These are phyloP conservation scores for Dactylellina sp. DNA, from an alignment of 2,329 filamentous ascomycete species.

Conservation along the genomic window DNA sequence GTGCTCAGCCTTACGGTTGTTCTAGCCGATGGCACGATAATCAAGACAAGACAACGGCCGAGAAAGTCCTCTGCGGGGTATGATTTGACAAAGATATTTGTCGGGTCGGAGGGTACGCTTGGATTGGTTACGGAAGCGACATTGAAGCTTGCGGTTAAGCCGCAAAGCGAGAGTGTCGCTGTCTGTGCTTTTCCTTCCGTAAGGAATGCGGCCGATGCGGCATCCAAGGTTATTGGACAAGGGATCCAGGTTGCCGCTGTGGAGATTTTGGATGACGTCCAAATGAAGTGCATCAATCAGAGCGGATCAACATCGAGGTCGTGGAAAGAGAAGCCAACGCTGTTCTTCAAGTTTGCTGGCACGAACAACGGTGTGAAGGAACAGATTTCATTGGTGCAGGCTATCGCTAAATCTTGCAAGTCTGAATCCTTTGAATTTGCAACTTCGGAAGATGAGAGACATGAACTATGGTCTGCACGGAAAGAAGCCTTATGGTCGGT, in stretches of 20 bases:
- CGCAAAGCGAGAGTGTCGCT: conserved; percentile 80
- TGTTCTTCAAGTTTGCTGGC: conserved; percentile 87
- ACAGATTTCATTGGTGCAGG: conserved; percentile 76
- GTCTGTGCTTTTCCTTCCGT: conserved; percentile 65
- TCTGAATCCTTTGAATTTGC: conserved; percentile 77
- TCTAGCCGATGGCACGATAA: conserved; percentile 79
- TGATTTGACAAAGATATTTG: conserved; percentile 82
- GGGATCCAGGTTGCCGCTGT: conserved; percentile 90
- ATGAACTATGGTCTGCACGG: conserved; percentile 79
- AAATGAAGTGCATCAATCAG: conserved; percentile 79
- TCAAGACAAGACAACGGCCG: conserved; percentile 82
- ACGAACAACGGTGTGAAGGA: conserved; percentile 79
- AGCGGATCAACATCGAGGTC: conserved; percentile 74
- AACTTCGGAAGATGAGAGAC: conserved; percentile 72
- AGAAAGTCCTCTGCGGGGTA: conserved; percentile 85
- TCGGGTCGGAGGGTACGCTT: conserved; percentile 83
- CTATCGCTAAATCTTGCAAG: conserved; percentile 72
- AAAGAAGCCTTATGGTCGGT: conserved; percentile 81
- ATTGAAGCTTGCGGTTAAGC: conserved; percentile 80
- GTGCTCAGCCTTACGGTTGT: conserved; percentile 85
- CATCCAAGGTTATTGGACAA: conserved; percentile 80
- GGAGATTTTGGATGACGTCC: conserved; percentile 90
- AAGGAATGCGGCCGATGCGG: conserved; percentile 80
- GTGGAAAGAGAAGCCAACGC: conserved; percentile 79
- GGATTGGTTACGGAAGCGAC: conserved; percentile 86